Evolutionary conservation across 2,329 filamentous ascomycete genomes (phyloP).

Genomic region (Trichophyton mentagrophytes): DNA sequence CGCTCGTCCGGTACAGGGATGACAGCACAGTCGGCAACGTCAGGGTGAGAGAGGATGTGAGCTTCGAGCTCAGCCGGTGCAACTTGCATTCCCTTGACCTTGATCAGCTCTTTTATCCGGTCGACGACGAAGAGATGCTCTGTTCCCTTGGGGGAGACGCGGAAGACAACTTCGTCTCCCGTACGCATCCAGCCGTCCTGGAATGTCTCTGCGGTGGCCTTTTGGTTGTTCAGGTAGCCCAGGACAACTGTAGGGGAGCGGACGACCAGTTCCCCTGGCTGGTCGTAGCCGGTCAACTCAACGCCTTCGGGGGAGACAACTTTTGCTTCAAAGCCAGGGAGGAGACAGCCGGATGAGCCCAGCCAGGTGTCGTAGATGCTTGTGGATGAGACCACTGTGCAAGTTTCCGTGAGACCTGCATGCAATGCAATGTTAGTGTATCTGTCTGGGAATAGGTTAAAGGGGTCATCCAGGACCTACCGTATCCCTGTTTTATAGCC

Average conservation of each 20-base stretch:
- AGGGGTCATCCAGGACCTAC: conserved; percentile 25
- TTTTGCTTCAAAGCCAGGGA: conserved; percentile 53
- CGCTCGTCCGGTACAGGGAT: conserved; percentile 56
- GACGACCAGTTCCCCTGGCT: conserved; percentile 68
- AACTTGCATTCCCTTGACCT: conserved; percentile 71
- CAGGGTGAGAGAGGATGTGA: conserved; percentile 59
- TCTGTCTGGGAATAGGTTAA: neutral
- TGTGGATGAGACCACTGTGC: conserved; percentile 54
- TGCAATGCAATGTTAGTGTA: conserved; percentile 19
- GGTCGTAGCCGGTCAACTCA: conserved; percentile 58
- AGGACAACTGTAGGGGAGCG: conserved; percentile 64
- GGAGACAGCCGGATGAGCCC: conserved; percentile 58
- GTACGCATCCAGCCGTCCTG: conserved; percentile 70
- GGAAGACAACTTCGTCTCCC: conserved; percentile 68
- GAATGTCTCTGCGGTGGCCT: conserved; percentile 71
- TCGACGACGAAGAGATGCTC: conserved; percentile 82
- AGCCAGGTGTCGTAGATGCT: conserved; percentile 49
- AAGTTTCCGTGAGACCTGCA: conserved; percentile 61
- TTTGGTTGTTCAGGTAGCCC: conserved; percentile 77
- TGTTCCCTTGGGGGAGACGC: conserved; percentile 49
- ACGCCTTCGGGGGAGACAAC: conserved; percentile 55
- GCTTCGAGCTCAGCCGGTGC: conserved; percentile 74
- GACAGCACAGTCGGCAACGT: conserved; percentile 66
- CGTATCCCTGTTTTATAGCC: conserved; percentile 60
- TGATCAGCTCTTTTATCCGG: conserved; percentile 66